Evolutionary conservation across 2,329 filamentous ascomycete species (phyloP), one percentile per base, ranked within the genome.

Genomic region (Aureobasidium sp.): DNA sequence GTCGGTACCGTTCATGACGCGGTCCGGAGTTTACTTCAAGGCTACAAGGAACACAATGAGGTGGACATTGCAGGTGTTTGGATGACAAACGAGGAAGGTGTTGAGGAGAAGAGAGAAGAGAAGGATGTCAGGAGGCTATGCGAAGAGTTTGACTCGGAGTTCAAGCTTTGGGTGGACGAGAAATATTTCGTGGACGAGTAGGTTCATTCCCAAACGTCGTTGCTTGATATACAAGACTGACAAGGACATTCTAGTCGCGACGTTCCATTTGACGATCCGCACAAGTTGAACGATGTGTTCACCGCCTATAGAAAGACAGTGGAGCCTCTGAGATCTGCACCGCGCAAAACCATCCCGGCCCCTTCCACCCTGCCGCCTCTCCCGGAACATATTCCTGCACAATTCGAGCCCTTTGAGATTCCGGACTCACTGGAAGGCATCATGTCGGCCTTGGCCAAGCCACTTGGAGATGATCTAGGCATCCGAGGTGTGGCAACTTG

Each of bases 141-240:
- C 60, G 72, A 79, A 23, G 70, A 78, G 13, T 73, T 78, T 3
- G 77, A 76, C 0, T 75, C 84, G 4, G 78, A 83, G 1, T 89
- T 90, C 69, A 81, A 82, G 69, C 61, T 84, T 0, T 91, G 85
- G 83, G 71, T 73, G 0, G 88, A 93, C 66, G 88, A 91, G 71
- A 93, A 92, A 69, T 92, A 89, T 66, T 85, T 85, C 62, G 78
- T 92, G 54, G 86, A 92, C 67, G 87, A 92, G 89, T 92, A 75
- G 73, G 87, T 81, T 45, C 17, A 31, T 33, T 15, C 8, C 3
- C 3, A 2, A 27, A n/a, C 17, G n/a, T 46, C 8, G 17, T 5
- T n/a, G 23, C n/a, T 10, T 27, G 19, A 13, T 17, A n/a, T 10
- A 53, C 4, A 10, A 21, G 42, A 25, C 60, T 63, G 37, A 62